A percentile compares a stretch with the other conserved stretches of the same genome.
Conservation (phyloP, 2,329 filamentous ascomycete genomes). For the Thermothelomyces thermophilus region DNA sequence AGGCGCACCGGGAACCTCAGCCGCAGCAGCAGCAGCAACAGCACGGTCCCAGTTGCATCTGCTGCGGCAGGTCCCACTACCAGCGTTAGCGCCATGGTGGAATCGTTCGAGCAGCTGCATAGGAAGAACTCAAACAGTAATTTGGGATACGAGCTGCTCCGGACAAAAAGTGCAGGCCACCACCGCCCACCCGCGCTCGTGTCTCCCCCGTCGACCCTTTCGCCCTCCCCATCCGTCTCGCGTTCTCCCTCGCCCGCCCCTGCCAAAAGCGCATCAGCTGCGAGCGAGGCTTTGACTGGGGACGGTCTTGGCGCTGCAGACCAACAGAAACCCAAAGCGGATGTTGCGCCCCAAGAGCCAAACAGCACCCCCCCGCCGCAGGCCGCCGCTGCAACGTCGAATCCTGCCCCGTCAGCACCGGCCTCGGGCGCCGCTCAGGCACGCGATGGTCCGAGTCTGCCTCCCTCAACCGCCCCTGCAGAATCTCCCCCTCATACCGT, state of each 20-base stretch:
- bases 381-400: constrained; percentile 7
- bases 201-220: constrained; percentile 19
- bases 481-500: constrained; percentile 3
- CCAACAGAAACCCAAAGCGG: background rate
- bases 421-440: background rate
- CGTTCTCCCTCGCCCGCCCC: constrained; percentile 13
- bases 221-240: constrained; percentile 18
- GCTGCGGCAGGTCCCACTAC: constrained; percentile 12
- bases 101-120: constrained; percentile 30
- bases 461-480: background rate
- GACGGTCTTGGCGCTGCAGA: constrained; percentile 15
- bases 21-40: constrained; percentile 16
- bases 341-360: constrained; percentile 11
- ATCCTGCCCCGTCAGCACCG: constrained; percentile 9
- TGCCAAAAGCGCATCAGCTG: background rate
- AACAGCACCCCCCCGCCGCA: constrained; percentile 8
- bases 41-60: constrained; percentile 14
- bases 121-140: constrained; percentile 22
- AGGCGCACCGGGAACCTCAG: constrained; percentile 13
- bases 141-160: constrained; percentile 29
- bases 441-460: background rate
- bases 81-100: constrained; percentile 28
- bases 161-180: constrained; percentile 22
- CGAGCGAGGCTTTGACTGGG: background rate
- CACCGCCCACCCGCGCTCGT: constrained; percentile 10